Base-by-base conservation (phyloP, 805 yeast species). In the Candida ipomoeae region DNA sequence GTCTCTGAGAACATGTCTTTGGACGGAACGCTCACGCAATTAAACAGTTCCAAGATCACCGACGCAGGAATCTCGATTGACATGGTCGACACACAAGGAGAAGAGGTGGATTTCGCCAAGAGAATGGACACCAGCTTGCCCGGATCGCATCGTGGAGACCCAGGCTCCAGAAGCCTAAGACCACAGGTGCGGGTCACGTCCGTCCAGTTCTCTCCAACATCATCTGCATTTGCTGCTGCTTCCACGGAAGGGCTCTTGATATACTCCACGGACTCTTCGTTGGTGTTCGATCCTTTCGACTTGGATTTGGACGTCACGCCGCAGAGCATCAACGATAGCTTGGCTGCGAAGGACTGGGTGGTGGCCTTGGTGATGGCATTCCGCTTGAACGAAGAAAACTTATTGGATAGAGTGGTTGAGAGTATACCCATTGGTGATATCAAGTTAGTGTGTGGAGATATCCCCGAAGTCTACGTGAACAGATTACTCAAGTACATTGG, bases 291-390 rank as follows among this genome's bases (percentile, higher is more conserved):
- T 73, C 99, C 99, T 33, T 89, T 89, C 64, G 98, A 94, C 66
- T 77, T 94, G 63, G 98, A 92, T 64, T 74, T 90, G 43, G 98
- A 94, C 60, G 82, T 92, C 29, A 94, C 99, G 0, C 95, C 96
- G 1, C 87, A 82, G 42, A 72, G 87, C 5, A 85, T 90, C 0
- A 51, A 81, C 33, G 85, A 81, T 48, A 78, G 82, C 6, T 70
- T 91, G 39, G 44, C 45, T 8, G 85, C 82, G 45, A 75, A 75
- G 48, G 85, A 83, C 48, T 89, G 82, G 65, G 71, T 91, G 58
- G 80, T 81, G 38, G 92, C 97, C 0, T 68, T 92, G 51, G 87
- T 91, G 13, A 90, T 94, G 97, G 82, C 97, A 0, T 90, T 94
- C 78, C 78, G 99, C 66, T 77, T 94, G 53, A 94, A 94, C 63